A percentile compares a stretch with the other conserved stretches of the same genome.
Evolutionary conservation across 805 yeast genomes (phyloP).

Genomic region (Yamadazyma phyllophila): DNA sequence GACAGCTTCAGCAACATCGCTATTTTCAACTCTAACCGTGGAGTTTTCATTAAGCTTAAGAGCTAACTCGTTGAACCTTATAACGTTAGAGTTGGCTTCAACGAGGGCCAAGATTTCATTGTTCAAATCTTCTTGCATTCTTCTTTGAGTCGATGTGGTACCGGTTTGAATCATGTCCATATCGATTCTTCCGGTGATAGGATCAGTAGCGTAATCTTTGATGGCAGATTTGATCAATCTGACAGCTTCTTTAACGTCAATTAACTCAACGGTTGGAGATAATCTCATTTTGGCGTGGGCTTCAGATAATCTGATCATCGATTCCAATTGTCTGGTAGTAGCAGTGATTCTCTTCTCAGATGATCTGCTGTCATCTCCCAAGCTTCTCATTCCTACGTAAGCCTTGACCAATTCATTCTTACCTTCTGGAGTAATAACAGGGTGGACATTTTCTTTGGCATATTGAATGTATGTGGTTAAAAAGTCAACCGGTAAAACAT

Average conservation of each 20-base stretch:
- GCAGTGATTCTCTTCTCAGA: slow-evolving; percentile 94
- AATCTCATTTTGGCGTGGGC: slow-evolving; percentile 98
- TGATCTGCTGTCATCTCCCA: slow-evolving; percentile 87
- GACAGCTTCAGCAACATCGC: slow-evolving; percentile 66
- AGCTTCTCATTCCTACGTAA: slow-evolving; percentile 89
- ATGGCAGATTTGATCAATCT: slow-evolving; percentile 90
- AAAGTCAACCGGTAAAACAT: slow-evolving; percentile 81
- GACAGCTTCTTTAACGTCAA: slow-evolving; percentile 91
- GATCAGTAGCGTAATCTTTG: slow-evolving; percentile 98
- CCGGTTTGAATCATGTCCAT: slow-evolving; percentile 98
- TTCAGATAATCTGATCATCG: slow-evolving; percentile 91
- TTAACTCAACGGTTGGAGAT: slow-evolving; percentile 62
- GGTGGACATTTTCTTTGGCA: slow-evolving; percentile 82
- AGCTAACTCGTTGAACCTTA: slow-evolving; percentile 58
- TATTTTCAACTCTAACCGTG: slow-evolving; percentile 62
- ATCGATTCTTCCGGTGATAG: slow-evolving; percentile 92
- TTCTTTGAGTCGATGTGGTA: slow-evolving; percentile 82
- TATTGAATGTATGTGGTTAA: slow-evolving; percentile 87
- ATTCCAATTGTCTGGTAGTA: slow-evolving; percentile 94
- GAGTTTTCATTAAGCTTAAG: slow-evolving; percentile 65
- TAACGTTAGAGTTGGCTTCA: slow-evolving; percentile 46
- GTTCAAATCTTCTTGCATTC: slow-evolving; percentile 67
- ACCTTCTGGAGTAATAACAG: slow-evolving; percentile 77
- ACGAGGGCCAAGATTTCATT: slow-evolving; percentile 57
- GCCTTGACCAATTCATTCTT: slow-evolving; percentile 80